Base-by-base conservation (phyloP, 306 rosid genomes). In the Sicyos edulis region DNA sequence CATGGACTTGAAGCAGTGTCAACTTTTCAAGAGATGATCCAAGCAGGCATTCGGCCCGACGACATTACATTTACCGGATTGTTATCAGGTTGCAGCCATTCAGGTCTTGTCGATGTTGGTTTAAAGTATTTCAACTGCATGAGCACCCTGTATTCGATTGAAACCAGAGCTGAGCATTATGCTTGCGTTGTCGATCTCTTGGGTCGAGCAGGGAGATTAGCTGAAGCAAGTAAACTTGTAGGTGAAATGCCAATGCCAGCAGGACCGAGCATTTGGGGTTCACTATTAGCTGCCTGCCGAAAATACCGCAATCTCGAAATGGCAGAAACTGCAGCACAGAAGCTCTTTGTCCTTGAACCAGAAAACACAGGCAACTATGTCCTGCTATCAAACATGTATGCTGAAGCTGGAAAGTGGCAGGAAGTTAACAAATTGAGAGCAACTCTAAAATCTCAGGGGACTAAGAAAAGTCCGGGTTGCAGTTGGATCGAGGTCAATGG, bases 181-280 rank as follows among this genome's bases (percentile, higher is more conserved):
- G 92, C 97, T 59, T 90, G 96, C 75, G 59, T 93, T 5, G 87
- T 91, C 53, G 99, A 93, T 87, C 92, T 88, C 79, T 84, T 93
- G 0, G 97, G 95, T 24, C 90, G 96, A 9, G 81, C 84, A 0
- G 89, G 98, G 32, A 70, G 71, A n/a, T 80, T 93, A 71, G 83
- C 73, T 22, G 81, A 78, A 76, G 96, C 98, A 74, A 82, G 91
- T 4, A 76, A 88, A 45, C 71, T 77, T 24, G 77, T 88, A 75
- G 22, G 70, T 54, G 82, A 83, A 86, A 88, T 93, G 96, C 83
- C 89, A 10, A 80, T 90, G 80, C 81, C 75, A 70, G 83, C 92
- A 8, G 92, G 88, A 75, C 79, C 96, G 2, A 93, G 82, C 82
- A 82, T 91, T 81, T 93, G 96, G 97, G 92, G 92, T 59, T 87